phyloP scores from a whole-genome alignment of 208 protist species.

The Wallacemonas sp. region DNA sequence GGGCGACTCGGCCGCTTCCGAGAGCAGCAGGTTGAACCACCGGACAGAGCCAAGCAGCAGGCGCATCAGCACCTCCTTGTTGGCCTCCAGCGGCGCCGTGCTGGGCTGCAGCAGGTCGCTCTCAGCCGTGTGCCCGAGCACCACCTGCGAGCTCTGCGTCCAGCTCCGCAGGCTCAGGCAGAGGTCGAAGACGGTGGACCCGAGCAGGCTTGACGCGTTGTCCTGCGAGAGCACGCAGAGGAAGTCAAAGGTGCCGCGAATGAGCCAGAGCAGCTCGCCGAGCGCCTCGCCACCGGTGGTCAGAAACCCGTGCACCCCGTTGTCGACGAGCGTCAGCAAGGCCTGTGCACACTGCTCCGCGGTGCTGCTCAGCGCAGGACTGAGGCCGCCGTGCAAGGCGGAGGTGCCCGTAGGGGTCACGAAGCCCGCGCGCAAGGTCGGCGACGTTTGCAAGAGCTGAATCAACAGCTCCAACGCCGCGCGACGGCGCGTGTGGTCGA shows the following conservation, averaged over 20 bases:
- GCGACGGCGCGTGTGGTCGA: constrained; percentile 16
- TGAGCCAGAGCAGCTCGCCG: constrained; percentile 41
- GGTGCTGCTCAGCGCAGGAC: constrained; percentile 26
- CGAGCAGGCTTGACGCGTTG: constrained; percentile 59
- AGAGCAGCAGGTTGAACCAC: constrained; percentile 75
- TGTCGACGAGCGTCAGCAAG: constrained; percentile 58
- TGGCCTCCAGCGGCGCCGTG: constrained; percentile 44
- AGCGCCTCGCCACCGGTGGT: constrained; percentile 28
- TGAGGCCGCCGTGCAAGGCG: constrained; percentile 31
- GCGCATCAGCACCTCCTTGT: constrained; percentile 63
- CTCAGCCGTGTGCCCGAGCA: constrained; percentile 47
- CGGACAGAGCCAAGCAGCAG: constrained; percentile 54
- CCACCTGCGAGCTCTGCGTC: constrained; percentile 55
- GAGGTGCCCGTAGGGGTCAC: constrained; percentile 30
- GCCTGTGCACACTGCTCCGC: constrained; percentile 39
- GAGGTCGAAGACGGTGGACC: constrained; percentile 43
- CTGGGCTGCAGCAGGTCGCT: constrained; percentile 18
- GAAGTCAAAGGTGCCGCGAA: constrained; percentile 64
- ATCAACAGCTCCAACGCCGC: constrained; percentile 50
- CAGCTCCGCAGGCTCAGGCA: constrained; percentile 75
- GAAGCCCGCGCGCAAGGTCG: constrained; percentile 69
- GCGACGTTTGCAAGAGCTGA: constrained; percentile 61
- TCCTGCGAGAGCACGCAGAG: constrained; percentile 59
- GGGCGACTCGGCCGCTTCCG: constrained; percentile 49
- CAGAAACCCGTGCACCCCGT: constrained; percentile 44